A percentile compares a stretch with the other conserved stretches of the same genome.
Evolutionary conservation across 495 filamentous ascomycete species (phyloP).

Genomic region (Aspergillus carlsbadensis): DNA sequence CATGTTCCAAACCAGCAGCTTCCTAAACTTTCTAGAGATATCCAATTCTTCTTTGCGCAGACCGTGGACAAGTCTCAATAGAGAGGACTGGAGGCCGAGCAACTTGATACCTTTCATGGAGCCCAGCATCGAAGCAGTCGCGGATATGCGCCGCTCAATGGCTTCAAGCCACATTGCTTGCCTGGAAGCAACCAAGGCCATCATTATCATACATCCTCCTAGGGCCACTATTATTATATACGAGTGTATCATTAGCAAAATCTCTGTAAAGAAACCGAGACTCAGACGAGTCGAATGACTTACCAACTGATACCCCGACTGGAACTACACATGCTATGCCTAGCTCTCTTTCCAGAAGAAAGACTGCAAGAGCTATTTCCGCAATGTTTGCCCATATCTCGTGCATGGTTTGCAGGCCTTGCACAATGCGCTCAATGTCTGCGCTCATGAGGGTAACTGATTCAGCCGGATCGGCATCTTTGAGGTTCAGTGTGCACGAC

Average conservation of each 20-base stretch:
- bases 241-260: constrained; percentile 7
- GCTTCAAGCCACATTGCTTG: constrained; percentile 50
- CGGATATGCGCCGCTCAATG: constrained; percentile 51
- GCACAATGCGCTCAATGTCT: constrained; percentile 55
- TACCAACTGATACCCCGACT: constrained; percentile 50
- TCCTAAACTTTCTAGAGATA: constrained; percentile 56
- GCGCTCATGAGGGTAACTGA: constrained; percentile 65
- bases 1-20: constrained; percentile 54
- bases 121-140: constrained; percentile 47
- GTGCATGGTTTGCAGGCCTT: constrained; percentile 50
- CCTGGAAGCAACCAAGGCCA: constrained; percentile 26
- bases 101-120: constrained; percentile 63
- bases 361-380: constrained; percentile 60
- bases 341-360: constrained; percentile 56
- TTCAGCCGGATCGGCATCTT: constrained; percentile 48
- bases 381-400: constrained; percentile 60
- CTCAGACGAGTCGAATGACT: too few relatives aligned
- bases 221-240: constrained; percentile 28
- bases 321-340: constrained; percentile 53
- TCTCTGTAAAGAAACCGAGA: too few relatives aligned
- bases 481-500: constrained; percentile 45
- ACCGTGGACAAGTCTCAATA: constrained; percentile 43
- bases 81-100: constrained; percentile 49
- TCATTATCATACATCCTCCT: constrained; percentile 35
- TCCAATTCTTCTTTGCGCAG: constrained; percentile 57